Base-by-base conservation (phyloP, 495 filamentous ascomycete genomes). In the Hypoxylon lenormandii region DNA sequence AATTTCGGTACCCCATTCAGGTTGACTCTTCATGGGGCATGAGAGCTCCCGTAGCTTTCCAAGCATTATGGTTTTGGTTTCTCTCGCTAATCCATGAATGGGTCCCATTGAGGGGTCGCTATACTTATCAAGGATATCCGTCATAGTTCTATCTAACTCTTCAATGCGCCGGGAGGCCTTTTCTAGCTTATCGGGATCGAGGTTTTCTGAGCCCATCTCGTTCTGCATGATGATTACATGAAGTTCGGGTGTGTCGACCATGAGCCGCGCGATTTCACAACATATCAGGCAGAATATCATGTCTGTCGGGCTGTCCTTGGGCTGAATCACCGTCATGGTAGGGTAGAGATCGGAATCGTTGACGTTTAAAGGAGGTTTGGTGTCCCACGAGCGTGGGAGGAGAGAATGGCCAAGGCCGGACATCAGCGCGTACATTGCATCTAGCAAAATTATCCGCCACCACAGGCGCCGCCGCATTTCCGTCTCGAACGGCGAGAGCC, bases 401-500 rank as follows among this genome's bases (percentile, higher is more conserved):
- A 80, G 79, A 72, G 80, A 85, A 60, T 89, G 83, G 28, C 85
- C 85, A 13, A 88, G 86, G 22, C 90, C 90, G 47, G 89, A 86
- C 37, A 90, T 81, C 56, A 90, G 84, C 33, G 83, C 80, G 51
- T 78, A 80, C 60, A 80, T 80, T 26, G 79, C 80, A 56, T 92
- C 90, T 66, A 90, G 85, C 58, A 89, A 82, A 66, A 90, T 79
- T 33, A 92, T 89, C 63, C 89, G 87, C 89, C 88, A 92, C 90
- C 90, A 92, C 36, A 91, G 75, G 0, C 90, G 81, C 53, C 90
- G 82, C 15, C 90, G 82, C 74, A 89, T 88, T 68, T 92, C 90
- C 13, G 88, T 85, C 67, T 91, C 88, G 56, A 87, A 85, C 2
- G 88, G 83, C 4, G 82, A 68, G n/a, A 92, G 84, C 0, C 87